Base-by-base conservation (phyloP, 306 rosid species). In the Styphnolobium japonicum region DNA sequence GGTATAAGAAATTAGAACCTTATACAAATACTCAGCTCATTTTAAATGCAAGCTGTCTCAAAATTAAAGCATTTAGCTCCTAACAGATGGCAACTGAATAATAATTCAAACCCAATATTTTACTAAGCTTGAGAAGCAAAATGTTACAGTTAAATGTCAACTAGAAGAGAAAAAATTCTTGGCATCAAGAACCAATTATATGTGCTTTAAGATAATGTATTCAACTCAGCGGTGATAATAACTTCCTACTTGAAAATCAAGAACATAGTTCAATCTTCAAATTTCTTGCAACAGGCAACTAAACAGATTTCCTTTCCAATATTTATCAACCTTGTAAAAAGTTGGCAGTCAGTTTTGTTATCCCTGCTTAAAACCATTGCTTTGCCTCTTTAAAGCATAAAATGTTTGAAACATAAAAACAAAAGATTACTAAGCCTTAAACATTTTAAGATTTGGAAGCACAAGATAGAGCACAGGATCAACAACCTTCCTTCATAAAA, bases 371-470 rank as follows among this genome's bases (percentile, higher is more conserved):
- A 76, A 14, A 48, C 23, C 33, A 67, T 12, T 23, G 27, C 11
- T 23, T 37, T 55, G 2, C 67, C 61, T 15, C 12, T 34, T 19
- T 72, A 12, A 73, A 53, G 25, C 49, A 52, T 72, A 37, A 37
- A 65, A 36, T 22, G 49, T 27, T 56, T 40, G 67, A 39, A 73
- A 56, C 57, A 18, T 21, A 37, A 6, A 16, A 27, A 10, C 5
- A 55, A 55, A 55, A 57, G 4, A 55, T 4, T 14, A 78, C 19
- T 34, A 42, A 29, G 57, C n/a, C 23, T 42, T 67, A 5, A 46
- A 31, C 48, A 62, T 80, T 61, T 62, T 29, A 71, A 80, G 74
- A 37, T 71, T 48, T 71, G 66, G 65, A 65, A 77, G 55, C 66
- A 34, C 39, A 48, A 48, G 58, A 58, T 45, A 63, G 29, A 43